These are phyloP conservation scores for Collariella sp. DNA, from an alignment of 495 filamentous ascomycete species.

Conservation along the genomic window DNA sequence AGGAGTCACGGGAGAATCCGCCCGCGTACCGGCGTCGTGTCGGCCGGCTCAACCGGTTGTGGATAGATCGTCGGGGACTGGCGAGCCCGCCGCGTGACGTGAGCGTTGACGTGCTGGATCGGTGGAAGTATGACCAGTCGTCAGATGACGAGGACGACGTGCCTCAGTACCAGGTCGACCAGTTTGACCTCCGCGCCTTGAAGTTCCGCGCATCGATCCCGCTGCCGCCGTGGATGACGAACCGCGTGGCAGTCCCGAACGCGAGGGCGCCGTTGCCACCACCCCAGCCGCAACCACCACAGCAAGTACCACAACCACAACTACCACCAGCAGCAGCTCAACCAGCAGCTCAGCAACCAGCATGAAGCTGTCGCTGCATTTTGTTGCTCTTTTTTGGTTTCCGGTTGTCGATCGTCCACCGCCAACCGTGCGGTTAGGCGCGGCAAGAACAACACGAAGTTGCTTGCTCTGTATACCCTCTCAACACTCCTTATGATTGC, in stretches of 20 bases:
- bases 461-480: constrained; percentile 20
- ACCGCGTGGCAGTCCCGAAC: constrained; percentile 11
- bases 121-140: constrained; percentile 73
- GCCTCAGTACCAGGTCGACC: constrained; percentile 58
- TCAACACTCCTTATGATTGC: constrained; percentile 24
- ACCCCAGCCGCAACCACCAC: constrained; percentile 12
- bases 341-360: constrained; percentile 2
- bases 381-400: not conserved
- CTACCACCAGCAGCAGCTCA: constrained; percentile 15
- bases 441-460: constrained; percentile 3
- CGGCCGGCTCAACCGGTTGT: constrained; percentile 68
- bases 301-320: constrained; percentile 8
- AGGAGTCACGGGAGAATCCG: constrained; percentile 50
- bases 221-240: constrained; percentile 32
- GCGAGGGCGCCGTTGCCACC: constrained; percentile 5
- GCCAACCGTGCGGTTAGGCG: not conserved
- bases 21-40: constrained; percentile 62
- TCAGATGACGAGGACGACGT: constrained; percentile 60
- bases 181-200: constrained; percentile 59
- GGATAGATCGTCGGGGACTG: constrained; percentile 66
- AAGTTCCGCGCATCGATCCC: constrained; percentile 64
- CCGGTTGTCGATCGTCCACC: not conserved
- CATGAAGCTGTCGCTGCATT: constrained; percentile 2
- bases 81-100: constrained; percentile 45
- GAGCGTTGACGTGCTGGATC: constrained; percentile 51